phyloP scores from a whole-genome alignment of 306 rosid species.

The Dalbergia cultrata region DNA sequence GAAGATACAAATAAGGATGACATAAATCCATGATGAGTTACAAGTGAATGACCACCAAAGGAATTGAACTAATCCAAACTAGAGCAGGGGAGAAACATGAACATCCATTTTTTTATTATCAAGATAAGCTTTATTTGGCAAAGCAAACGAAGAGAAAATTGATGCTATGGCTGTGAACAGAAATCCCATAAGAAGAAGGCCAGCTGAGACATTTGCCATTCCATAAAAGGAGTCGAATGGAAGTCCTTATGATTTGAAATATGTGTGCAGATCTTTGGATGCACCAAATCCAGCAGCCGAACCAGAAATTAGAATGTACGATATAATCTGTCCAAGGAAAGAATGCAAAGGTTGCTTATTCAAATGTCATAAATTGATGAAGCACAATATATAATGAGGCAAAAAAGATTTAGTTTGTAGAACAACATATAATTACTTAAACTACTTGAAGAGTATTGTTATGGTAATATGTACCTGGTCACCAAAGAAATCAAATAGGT shows the following conservation, averaged over 20 bases:
- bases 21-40: neutral
- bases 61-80: neutral
- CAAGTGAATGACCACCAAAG: neutral
- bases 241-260: neutral
- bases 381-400: neutral
- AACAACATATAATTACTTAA: neutral
- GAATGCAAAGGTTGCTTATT: neutral
- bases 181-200: conserved; percentile 59
- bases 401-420: neutral
- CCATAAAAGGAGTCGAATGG: conserved; percentile 33
- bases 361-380: no score
- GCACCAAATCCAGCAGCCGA: conserved; percentile 70
- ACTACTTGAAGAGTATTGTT: neutral
- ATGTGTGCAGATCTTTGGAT: conserved; percentile 40
- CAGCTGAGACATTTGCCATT: conserved; percentile 59
- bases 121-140: conserved; percentile 38
- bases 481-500: conserved; percentile 65
- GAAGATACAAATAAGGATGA: neutral
- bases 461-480: conserved; percentile 60
- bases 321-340: conserved; percentile 51
- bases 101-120: neutral
- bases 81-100: neutral
- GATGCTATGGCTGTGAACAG: conserved; percentile 60
- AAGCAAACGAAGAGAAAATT: conserved; percentile 58
- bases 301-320: conserved; percentile 63